Base-by-base conservation (phyloP, 331 rosid species). In the Malus hybrid region DNA sequence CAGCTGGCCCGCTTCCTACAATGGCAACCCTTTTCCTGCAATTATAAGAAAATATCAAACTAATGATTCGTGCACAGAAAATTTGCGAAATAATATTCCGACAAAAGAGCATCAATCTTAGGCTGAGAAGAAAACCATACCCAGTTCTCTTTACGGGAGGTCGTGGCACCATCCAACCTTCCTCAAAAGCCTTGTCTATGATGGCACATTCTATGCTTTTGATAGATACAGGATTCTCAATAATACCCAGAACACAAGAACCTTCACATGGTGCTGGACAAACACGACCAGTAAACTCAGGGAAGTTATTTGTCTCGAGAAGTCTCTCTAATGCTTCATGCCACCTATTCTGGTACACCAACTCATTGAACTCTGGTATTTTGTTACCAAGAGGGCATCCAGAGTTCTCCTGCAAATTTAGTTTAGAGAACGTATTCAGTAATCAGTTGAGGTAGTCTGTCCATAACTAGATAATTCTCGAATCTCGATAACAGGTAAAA, bases 181-280 rank as follows among this genome's bases (percentile, higher is more conserved):
- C 97, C 76, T 92, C 96, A 68, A 92, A 95, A 78, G 93, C 99
- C 90, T 95, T 95, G 89, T 95, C 99, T 70, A 95, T 90, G 74
- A 95, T 95, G 72, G 99, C 88, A 84, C 98, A 95, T 80, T 95
- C 99, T 67, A 95, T 95, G 86, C 78, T 95, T 81, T 95, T 95
- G 68, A 95, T 92, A 63, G 99, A 90, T 10, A 90, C 99, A 1
- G 99, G 97, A 78, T 95, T 90, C 90, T 95, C 99, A 63, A 95
- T 95, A 71, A 95, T 95, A 53, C 99, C 99, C 63, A 95, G 84
- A 33, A 95, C 99, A 74, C 99, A 95, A 32, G 99, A 87, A 60
- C 99, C 99, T 88, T 95, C 99, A 72, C 99, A 95, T 55, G 99
- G 99, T 24, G 99, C 96, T 1, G 99, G 99, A 70, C 99, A 95